These are phyloP conservation scores for Dryas octopetala DNA, from an alignment of 306 rosid genomes.

Conservation along the genomic window DNA sequence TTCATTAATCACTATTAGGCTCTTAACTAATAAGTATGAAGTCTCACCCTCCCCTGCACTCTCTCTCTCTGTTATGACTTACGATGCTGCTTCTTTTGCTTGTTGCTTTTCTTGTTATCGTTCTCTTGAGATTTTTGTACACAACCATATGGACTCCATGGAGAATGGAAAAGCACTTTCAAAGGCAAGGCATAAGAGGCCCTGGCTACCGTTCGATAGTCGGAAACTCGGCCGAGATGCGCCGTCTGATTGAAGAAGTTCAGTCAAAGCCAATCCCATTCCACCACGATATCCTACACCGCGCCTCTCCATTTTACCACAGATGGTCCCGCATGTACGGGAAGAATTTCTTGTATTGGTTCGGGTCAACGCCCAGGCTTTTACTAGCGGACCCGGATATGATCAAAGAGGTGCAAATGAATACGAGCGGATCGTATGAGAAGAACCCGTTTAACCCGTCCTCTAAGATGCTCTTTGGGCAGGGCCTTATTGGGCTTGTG, in stretches of 20 bases:
- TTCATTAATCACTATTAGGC: no score
- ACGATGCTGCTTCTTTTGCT: slow-evolving; percentile 29
- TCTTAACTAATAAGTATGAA: no score
- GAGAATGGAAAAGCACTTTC: slow-evolving; percentile 45
- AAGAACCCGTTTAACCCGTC: slow-evolving; percentile 41
- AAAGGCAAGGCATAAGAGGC: slow-evolving; percentile 62
- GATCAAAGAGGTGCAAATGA: slow-evolving; percentile 58
- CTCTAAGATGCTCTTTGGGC: slow-evolving; percentile 52
- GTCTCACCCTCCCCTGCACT: no score
- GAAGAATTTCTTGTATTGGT: slow-evolving; percentile 66
- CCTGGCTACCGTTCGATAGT: slow-evolving; percentile 63
- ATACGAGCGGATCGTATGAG: slow-evolving; percentile 39
- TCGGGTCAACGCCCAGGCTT: slow-evolving; percentile 65
- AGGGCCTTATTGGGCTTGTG: slow-evolving; percentile 58
- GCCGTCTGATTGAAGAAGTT: slow-evolving; percentile 43
- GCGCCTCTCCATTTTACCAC: slow-evolving; percentile 56
- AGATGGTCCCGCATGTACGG: slow-evolving; percentile 65
- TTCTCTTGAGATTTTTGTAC: slow-evolving; percentile 27
- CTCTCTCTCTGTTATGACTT: background rate
- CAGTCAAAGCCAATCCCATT: slow-evolving; percentile 31
- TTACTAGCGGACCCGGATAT: slow-evolving; percentile 59
- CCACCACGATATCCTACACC: slow-evolving; percentile 45
- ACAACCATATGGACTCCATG: slow-evolving; percentile 55
- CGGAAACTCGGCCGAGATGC: slow-evolving; percentile 59
- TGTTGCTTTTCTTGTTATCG: slow-evolving; percentile 1